Evolutionary conservation across 1,139 yeast genomes (phyloP), one percentile per base, ranked within the genome.

Genomic region (Yamadazyma dushanensis): DNA sequence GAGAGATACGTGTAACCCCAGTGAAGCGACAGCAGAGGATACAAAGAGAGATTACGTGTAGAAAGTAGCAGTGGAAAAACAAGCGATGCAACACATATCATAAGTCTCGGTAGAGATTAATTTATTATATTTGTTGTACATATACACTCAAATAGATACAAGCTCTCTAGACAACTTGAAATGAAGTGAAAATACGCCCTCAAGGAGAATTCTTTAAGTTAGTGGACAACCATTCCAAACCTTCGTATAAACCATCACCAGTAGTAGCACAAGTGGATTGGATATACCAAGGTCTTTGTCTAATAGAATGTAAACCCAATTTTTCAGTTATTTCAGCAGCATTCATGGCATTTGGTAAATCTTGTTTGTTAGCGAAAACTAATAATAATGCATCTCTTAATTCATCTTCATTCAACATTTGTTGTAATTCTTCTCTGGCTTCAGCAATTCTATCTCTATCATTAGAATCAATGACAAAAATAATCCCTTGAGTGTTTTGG

Each of bases 381-480:
- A 64, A 62, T 46, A 64, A 61, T 46, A 63, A 59, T 35, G 70
- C 70, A 43, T 64, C 69, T 53, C 69, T 60, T 46, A 64, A 63
- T 55, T 64, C 70, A 42, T 64, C 70, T 53, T 64, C 70, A 45
- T 63, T 63, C 47, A 64, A 63, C 70, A 64, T 64, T 51, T 63
- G 69, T 52, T 63, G 69, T 47, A 64, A 64, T 53, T 64, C 70
- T 53, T 64, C 70, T 53, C 70, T 59, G 31, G 70, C 70, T 51
- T 64, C 70, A 39, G 67, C 65, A 45, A 64, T 62, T 58, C 70
- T 66, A 47, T 64, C 70, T 57, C 70, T 61, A 57, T 64, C 70
- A 46, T 64, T 64, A 37, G 70, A 64, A 53, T 64, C 70, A 39
- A 64, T 66, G 31, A 64, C 70, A 43, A 64, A 64, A 43, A 64